Conservation (phyloP, 2,329 filamentous ascomycete species). For the Phaeophleospora eucalypticola region DNA sequence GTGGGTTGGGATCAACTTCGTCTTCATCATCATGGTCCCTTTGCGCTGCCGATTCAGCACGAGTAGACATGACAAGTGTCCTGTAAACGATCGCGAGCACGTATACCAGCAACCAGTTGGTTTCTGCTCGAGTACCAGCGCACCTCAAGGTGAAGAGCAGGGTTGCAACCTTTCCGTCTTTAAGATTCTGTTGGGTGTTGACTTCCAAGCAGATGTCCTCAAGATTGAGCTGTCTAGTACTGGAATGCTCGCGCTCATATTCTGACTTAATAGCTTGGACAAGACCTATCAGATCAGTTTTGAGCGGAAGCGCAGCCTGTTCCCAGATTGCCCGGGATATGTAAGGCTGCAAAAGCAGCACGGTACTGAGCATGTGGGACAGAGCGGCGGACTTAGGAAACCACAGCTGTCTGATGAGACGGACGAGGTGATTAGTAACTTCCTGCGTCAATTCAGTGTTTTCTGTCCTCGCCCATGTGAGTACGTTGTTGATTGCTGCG, state of each 20-base stretch:
- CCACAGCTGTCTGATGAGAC: constrained; percentile 74
- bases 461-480: constrained; percentile 64
- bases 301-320: constrained; percentile 16
- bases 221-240: constrained; percentile 69
- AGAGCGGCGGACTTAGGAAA: constrained; percentile 48
- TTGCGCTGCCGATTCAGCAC: not conserved
- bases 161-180: constrained; percentile 10
- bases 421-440: constrained; percentile 60
- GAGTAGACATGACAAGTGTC: constrained; percentile 8
- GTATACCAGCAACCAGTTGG: constrained; percentile 36
- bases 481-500: constrained; percentile 66
- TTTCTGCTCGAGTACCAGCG: constrained; percentile 28
- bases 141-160: constrained; percentile 28
- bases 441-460: constrained; percentile 59
- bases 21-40: constrained; percentile 10
- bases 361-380: constrained; percentile 68
- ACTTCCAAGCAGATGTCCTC: constrained; percentile 60
- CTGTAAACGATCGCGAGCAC: constrained; percentile 37
- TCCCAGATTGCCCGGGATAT: constrained; percentile 33
- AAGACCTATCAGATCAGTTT: constrained; percentile 57
- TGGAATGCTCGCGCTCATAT: constrained; percentile 48
- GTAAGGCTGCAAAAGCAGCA: constrained; percentile 57
- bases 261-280: constrained; percentile 70
- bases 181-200: not conserved
- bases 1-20: constrained; percentile 10